phyloP scores from a whole-genome alignment of 495 filamentous ascomycete genomes.

The Aspergillus kassunensis region DNA sequence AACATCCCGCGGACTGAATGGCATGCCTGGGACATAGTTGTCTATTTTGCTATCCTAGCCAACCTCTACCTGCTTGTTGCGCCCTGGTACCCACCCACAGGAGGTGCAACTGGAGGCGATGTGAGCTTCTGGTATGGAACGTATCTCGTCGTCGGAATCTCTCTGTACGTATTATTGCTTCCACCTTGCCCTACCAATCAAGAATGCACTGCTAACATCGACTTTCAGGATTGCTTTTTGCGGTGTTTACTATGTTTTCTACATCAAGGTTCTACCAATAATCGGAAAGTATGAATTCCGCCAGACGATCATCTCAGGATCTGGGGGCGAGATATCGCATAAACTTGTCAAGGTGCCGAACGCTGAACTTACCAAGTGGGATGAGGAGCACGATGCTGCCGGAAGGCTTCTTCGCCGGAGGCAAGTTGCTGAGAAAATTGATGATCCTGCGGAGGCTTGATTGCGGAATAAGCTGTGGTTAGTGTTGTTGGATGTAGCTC shows the following conservation, averaged over 20 bases:
- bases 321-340: slow-evolving; percentile 49
- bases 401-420: slow-evolving; percentile 26
- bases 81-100: slow-evolving; percentile 62
- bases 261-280: slow-evolving; percentile 50
- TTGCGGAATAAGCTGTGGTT: too few relatives aligned
- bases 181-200: too few relatives aligned
- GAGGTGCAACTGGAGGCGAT: slow-evolving; percentile 52
- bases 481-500: too few relatives aligned
- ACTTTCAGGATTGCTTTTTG: slow-evolving; percentile 43
- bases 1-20: slow-evolving; percentile 44
- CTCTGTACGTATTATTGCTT: slow-evolving; percentile 41
- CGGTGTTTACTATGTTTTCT: slow-evolving; percentile 53
- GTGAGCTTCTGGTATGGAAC: slow-evolving; percentile 68
- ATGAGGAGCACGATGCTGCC: slow-evolving; percentile 52
- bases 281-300: slow-evolving; percentile 49
- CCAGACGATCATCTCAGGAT: slow-evolving; percentile 47
- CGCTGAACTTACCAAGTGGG: slow-evolving; percentile 47
- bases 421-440: neutral
- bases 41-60: slow-evolving; percentile 52
- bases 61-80: slow-evolving; percentile 56
- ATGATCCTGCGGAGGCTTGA: neutral
- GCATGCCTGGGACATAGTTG: slow-evolving; percentile 48
- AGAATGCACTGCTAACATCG: neutral
- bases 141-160: slow-evolving; percentile 54
- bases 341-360: slow-evolving; percentile 51